Evolutionary conservation across 208 protist genomes (phyloP).

Genomic region (Trypanosoma cruzi): DNA sequence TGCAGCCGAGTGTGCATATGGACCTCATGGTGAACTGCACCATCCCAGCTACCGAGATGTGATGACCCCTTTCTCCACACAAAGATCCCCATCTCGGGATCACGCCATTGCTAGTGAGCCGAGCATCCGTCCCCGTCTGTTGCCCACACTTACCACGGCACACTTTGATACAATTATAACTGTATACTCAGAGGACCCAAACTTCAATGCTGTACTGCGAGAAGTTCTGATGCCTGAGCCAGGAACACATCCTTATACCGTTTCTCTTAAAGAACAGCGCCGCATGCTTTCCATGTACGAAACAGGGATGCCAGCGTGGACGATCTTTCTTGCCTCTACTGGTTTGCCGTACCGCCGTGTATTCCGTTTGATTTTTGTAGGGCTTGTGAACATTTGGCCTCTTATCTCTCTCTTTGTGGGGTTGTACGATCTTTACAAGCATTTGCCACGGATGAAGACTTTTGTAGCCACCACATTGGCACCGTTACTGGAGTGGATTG

Average conservation of each 20-base stretch:
- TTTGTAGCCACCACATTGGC: slow-evolving; percentile 63
- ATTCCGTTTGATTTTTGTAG: slow-evolving; percentile 61
- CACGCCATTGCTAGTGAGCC: background rate
- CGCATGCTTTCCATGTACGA: slow-evolving; percentile 77
- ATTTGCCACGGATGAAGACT: slow-evolving; percentile 70
- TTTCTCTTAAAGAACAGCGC: slow-evolving; percentile 48
- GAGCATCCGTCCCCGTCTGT: slow-evolving; percentile 7
- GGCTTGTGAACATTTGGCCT: slow-evolving; percentile 68
- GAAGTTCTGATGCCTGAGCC: slow-evolving; percentile 73
- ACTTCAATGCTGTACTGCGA: slow-evolving; percentile 69
- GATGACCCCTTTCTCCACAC: background rate
- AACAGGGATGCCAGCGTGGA: slow-evolving; percentile 79
- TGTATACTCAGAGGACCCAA: slow-evolving; percentile 71
- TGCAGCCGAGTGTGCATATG: background rate
- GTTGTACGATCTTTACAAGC: slow-evolving; percentile 84
- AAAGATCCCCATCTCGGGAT: background rate
- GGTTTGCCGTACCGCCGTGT: slow-evolving; percentile 66
- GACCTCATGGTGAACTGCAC: background rate
- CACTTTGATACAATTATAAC: slow-evolving; percentile 72
- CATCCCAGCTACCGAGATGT: background rate
- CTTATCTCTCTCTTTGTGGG: slow-evolving; percentile 75
- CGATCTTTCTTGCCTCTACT: slow-evolving; percentile 59
- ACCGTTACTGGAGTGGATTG: slow-evolving; percentile 61
- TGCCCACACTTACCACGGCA: slow-evolving; percentile 37
- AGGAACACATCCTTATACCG: slow-evolving; percentile 66